Percentiles rank a stretch among this genome's conserved stretches.
phyloP scores from a whole-genome alignment of 1,284 basidiomycete genomes.

The Rhodotorula mucilaginosa region DNA sequence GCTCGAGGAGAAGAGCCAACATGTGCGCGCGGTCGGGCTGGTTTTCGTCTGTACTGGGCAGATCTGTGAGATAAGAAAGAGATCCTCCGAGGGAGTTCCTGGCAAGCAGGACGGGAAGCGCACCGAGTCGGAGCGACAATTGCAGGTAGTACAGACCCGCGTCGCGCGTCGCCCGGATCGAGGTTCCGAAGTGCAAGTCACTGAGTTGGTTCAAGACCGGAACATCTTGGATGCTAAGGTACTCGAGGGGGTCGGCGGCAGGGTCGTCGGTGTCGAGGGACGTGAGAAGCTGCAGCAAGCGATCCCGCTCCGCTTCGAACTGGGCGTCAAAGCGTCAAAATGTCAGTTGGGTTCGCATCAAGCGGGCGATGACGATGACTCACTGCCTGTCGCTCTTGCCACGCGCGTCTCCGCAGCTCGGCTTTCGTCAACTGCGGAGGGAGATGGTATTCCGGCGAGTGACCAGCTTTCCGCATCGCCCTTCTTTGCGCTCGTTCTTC shows the following conservation, averaged over 20 bases:
- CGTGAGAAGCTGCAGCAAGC: not conserved
- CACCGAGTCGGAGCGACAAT: conserved; percentile 5
- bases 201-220: conserved; percentile 9
- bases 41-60: not conserved
- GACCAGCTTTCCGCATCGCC: not conserved
- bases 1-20: conserved; percentile 8
- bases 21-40: conserved; percentile 7
- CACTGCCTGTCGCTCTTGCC: conserved; percentile 8
- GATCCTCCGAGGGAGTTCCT: no score
- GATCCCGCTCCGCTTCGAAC: conserved; percentile 12
- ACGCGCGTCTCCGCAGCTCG: not conserved
- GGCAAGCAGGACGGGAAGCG: not conserved
- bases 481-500: conserved; percentile 9
- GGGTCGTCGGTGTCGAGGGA: not conserved
- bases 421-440: not conserved
- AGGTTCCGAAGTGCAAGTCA: not conserved
- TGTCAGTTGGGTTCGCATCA: not conserved
- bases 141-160: not conserved
- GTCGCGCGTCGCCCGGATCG: not conserved
- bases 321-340: not conserved
- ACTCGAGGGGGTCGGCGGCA: not conserved
- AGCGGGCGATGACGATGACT: not conserved
- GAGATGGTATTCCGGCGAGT: not conserved
- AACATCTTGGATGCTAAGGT: not conserved
- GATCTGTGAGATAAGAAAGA: accelerated